These are phyloP conservation scores for Echeveria elegans DNA, from an alignment of 164 flowering plant genomes.

Conservation along the genomic window DNA sequence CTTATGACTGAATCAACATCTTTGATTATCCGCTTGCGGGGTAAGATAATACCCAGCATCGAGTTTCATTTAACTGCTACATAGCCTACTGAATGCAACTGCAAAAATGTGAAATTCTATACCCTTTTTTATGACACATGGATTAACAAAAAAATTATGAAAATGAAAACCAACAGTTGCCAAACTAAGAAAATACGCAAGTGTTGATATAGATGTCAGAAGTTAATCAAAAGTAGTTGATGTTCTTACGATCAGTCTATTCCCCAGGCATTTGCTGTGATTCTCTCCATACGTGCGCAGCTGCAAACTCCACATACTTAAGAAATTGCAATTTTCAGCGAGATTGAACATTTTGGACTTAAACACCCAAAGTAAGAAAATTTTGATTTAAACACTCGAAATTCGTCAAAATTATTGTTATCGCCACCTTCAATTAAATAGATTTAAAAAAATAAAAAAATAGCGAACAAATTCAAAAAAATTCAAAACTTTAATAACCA, in stretches of 20 bases:
- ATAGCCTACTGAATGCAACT: neutral
- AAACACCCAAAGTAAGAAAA: too few relatives aligned
- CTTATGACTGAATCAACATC: neutral
- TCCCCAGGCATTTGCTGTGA: neutral
- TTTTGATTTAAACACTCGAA: too few relatives aligned
- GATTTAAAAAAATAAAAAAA: too few relatives aligned
- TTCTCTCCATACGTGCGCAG: neutral
- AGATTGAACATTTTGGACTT: too few relatives aligned
- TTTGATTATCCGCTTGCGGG: neutral
- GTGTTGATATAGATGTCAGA: neutral
- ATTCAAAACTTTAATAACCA: too few relatives aligned
- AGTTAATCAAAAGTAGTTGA: neutral
- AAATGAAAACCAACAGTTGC: neutral
- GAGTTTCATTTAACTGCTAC: neutral
- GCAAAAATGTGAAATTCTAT: neutral
- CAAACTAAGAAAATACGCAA: neutral
- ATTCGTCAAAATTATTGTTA: too few relatives aligned
- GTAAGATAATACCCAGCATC: too few relatives aligned
- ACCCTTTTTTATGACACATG: neutral
- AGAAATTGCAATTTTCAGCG: too few relatives aligned
- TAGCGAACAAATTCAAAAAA: too few relatives aligned
- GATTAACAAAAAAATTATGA: neutral
- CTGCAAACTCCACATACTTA: too few relatives aligned
- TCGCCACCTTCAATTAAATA: too few relatives aligned
- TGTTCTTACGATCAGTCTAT: neutral